Base-by-base conservation (phyloP, 2,329 filamentous ascomycete species). In the Cordyceps cateniannulata region DNA sequence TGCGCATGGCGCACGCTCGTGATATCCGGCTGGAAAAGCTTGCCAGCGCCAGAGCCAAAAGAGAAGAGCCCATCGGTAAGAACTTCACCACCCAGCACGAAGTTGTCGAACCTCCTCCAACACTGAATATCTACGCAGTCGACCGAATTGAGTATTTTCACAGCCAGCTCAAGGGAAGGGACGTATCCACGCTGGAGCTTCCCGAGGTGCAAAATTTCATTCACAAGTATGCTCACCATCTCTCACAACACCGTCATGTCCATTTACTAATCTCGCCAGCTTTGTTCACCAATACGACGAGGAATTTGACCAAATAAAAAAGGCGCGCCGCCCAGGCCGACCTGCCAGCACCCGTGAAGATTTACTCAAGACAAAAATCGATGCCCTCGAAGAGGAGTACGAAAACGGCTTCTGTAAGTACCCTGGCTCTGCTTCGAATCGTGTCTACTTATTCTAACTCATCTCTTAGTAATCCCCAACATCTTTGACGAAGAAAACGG, bases 11-110 rank as follows among this genome's bases (percentile, higher is more conserved):
- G 22, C 84, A 85, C 63, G 83, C 87, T 65, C 83, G 95, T 73
- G 93, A 97, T 69, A 88, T 95, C 68, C 90, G 90, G 71, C 81
- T 99, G 40, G 85, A 85, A 66, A 89, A 88, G 71, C 78, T 93
- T 60, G 83, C 86, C 24, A 77, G 83, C n/a, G 79, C 86, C 42
- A 84, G 90, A 68, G 82, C 83, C 67, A 95, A 88, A 74, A 85
- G 83, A 64, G 91, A 96, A 71, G 84, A 87, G 69, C 85, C 87
- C 24, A 84, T 91, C 68, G 73, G 91, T 95, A 77, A 48, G 44
- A 60, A 27, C 51, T 55, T 35, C 38, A 45, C 16, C 8, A 5
- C n/a, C n/a, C 18, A 45, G 14, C 18, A 5, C 10, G 5, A 44
- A 45, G 10, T 50, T 42, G 5, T 49, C 32, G 35, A 54, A 68